Conservation (phyloP, 83 land plant species). For the Diphasiastrum complanatum region DNA sequence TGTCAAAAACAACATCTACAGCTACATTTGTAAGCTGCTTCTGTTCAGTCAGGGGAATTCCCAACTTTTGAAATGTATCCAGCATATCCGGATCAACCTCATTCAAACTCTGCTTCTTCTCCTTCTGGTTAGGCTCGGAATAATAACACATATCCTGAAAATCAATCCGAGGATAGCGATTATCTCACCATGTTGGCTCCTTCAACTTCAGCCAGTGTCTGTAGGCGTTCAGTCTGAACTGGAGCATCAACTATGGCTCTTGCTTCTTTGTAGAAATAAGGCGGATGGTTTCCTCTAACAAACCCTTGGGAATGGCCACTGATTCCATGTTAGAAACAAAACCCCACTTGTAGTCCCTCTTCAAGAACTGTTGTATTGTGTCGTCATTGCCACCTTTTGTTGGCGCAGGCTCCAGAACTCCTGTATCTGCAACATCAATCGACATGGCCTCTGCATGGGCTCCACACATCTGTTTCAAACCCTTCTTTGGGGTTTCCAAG, state of each 20-base stretch:
- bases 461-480: no score
- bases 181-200: slow-evolving; percentile 11
- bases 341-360: no score
- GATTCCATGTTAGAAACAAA: slow-evolving; percentile 3
- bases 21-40: slow-evolving; percentile 2
- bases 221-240: slow-evolving; percentile 5
- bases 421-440: no score
- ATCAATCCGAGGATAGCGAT: neutral
- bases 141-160: no score
- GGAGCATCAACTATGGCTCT: slow-evolving; percentile 5
- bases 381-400: neutral
- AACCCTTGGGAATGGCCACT: neutral
- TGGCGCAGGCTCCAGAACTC: no score
- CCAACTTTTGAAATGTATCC: slow-evolving; percentile 1
- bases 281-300: no score
- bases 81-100: slow-evolving; percentile 14
- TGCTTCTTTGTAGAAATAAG: no score
- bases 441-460: no score
- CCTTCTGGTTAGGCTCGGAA: slow-evolving; percentile 8
- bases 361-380: neutral
- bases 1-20: slow-evolving; percentile 8
- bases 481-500: no score
- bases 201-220: neutral
- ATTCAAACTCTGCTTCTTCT: slow-evolving; percentile 5
- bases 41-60: slow-evolving; percentile 8